Conservation (phyloP, 306 rosid species). For the Cercis canadensis region DNA sequence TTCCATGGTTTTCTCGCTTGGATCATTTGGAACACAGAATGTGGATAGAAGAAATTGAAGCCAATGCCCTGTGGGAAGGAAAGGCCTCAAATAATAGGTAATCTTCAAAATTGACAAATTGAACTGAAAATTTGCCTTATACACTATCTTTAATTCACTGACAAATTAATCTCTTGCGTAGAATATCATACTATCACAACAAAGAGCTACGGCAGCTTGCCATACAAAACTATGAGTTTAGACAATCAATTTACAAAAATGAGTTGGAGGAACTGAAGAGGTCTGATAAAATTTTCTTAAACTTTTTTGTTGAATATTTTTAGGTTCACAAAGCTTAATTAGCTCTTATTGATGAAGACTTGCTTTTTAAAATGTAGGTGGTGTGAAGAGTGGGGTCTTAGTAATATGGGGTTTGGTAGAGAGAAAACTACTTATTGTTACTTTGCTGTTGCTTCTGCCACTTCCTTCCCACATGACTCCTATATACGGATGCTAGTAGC, state of each 20-base stretch:
- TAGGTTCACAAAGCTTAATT: too few relatives aligned
- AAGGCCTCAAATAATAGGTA: slow-evolving; percentile 47
- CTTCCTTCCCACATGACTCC: slow-evolving; percentile 30
- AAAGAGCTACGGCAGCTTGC: slow-evolving; percentile 52
- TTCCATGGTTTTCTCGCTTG: slow-evolving; percentile 62
- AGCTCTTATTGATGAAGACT: background rate
- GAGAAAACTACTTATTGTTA: slow-evolving; percentile 45
- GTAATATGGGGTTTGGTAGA: slow-evolving; percentile 43
- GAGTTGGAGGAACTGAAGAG: slow-evolving; percentile 54
- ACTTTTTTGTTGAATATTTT: too few relatives aligned
- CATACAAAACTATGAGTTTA: slow-evolving; percentile 37
- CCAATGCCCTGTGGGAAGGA: slow-evolving; percentile 51
- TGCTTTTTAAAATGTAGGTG: slow-evolving; percentile 29
- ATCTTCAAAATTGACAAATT: background rate
- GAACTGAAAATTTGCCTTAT: background rate
- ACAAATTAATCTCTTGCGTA: background rate
- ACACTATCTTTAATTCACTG: background rate
- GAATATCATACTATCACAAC: slow-evolving; percentile 39
- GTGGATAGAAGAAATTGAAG: slow-evolving; percentile 54
- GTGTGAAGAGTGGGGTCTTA: slow-evolving; percentile 40
- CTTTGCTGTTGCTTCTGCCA: slow-evolving; percentile 41
- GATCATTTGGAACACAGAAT: slow-evolving; percentile 66
- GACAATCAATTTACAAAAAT: slow-evolving; percentile 48
- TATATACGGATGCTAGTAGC: slow-evolving; percentile 29
- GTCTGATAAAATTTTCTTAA: slow-evolving; percentile 16